These are phyloP conservation scores for Penicillium lividum DNA, from an alignment of 495 filamentous ascomycete species.

Conservation along the genomic window DNA sequence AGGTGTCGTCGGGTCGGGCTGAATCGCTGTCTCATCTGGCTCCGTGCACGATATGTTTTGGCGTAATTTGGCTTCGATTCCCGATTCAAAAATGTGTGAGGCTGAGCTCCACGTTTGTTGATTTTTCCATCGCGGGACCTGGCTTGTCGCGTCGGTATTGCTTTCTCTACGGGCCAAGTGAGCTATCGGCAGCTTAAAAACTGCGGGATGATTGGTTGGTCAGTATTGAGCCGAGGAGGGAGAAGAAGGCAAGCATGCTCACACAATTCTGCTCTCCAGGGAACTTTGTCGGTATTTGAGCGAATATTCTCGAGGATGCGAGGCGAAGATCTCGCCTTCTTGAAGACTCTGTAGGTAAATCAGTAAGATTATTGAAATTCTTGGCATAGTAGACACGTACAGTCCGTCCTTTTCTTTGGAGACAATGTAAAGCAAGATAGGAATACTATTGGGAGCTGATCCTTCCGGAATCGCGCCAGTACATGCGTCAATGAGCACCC, in stretches of 20 bases:
- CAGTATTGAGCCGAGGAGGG: background rate
- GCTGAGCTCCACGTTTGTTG: background rate
- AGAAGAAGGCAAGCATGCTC: background rate
- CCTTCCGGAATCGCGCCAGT: background rate
- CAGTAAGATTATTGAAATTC: background rate
- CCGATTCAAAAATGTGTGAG: background rate
- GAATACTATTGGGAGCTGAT: background rate
- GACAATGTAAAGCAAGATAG: background rate
- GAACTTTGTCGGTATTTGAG: background rate
- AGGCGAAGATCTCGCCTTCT: background rate
- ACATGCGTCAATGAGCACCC: background rate
- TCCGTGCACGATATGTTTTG: background rate
- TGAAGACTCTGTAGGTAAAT: background rate
- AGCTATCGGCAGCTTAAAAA: background rate
- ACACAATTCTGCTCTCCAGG: background rate
- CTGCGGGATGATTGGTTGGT: background rate
- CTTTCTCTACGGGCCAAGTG: background rate
- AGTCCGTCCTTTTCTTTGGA: background rate
- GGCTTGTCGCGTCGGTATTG: background rate
- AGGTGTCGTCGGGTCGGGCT: background rate
- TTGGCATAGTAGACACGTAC: background rate
- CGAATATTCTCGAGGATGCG: background rate
- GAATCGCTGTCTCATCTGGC: background rate
- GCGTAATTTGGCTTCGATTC: background rate
- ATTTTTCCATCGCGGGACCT: background rate